A percentile compares a stretch with the other conserved stretches of the same genome.
Conservation (phyloP, 2,329 filamentous ascomycete genomes). For the Colletotrichum euphorbiae region DNA sequence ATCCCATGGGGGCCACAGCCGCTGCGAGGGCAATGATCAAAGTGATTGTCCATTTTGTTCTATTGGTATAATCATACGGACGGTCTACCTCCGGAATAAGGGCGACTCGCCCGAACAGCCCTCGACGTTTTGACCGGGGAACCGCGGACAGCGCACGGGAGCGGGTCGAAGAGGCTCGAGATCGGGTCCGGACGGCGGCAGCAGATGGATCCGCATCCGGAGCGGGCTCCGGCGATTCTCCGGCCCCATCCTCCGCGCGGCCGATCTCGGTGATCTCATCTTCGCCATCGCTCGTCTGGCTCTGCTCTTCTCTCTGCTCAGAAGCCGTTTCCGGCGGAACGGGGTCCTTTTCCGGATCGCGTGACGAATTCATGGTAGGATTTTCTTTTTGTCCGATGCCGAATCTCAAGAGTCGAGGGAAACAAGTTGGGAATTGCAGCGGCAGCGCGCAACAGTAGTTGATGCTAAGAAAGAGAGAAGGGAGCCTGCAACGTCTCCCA, state of each 20-base stretch:
- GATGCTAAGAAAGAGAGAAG: background rate
- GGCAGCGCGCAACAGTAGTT: background rate
- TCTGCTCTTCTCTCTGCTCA: slow-evolving; percentile 14
- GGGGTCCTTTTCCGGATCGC: slow-evolving; percentile 35
- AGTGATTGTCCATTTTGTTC: slow-evolving; percentile 88
- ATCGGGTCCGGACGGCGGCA: slow-evolving; percentile 41
- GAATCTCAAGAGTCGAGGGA: background rate
- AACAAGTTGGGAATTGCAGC: slow-evolving; percentile 6
- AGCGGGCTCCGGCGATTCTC: slow-evolving; percentile 10
- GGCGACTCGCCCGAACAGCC: slow-evolving; percentile 77
- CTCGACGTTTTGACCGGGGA: slow-evolving; percentile 67
- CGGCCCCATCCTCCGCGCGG: slow-evolving; percentile 17
- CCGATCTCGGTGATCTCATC: slow-evolving; percentile 29
- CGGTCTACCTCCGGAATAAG: slow-evolving; percentile 83
- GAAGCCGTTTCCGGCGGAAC: slow-evolving; percentile 26
- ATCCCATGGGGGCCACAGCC: slow-evolving; percentile 84
- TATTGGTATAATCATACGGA: slow-evolving; percentile 77
- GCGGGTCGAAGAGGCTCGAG: slow-evolving; percentile 53
- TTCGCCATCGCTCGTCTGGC: slow-evolving; percentile 31
- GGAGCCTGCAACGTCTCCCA: background rate
- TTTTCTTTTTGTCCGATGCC: slow-evolving; percentile 23
- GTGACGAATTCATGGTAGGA: slow-evolving; percentile 16
- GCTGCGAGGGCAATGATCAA: slow-evolving; percentile 81
- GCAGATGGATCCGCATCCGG: slow-evolving; percentile 23
- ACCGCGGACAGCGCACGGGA: slow-evolving; percentile 55